Base-by-base conservation (phyloP, 2,329 filamentous ascomycete genomes). In the Trichoderma sp. region DNA sequence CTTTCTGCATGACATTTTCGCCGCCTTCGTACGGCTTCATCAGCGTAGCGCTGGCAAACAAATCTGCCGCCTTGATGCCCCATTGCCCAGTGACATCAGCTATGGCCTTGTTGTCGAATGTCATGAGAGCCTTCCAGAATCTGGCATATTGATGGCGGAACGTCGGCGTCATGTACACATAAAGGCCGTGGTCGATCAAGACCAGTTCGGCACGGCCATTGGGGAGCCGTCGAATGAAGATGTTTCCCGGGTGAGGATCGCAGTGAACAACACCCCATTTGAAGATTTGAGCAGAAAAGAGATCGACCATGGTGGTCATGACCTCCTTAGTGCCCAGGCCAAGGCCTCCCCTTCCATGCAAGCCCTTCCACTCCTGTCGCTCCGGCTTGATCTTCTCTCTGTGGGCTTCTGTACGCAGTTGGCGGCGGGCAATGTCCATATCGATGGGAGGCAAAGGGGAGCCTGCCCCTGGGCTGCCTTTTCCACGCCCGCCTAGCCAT, bases 211-310 rank as follows among this genome's bases (percentile, higher is more conserved):
- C 86, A 54, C 89, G 86, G n/a, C 95, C 95, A 54, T 86, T 90
- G 1, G 94, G 91, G 18, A 93, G 84, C 10, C 96, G 90, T 10
- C 96, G 91, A 76, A 98, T 91, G 81, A 99, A 97, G 78, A 98
- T 96, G 81, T 99, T 99, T 32, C 95, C 95, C 1, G 96, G 96
- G 77, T 99, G 96, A 11, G 96, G 96, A 78, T 99, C 96, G 81
- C 95, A 97, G 82, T 99, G 95, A 0, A 98, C 92, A 54, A 92
- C 87, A 14, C 96, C 96, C 92, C 93, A 98, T 72, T 97, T 90
- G 83, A 97, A 99, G 86, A 98, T 98, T 77, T 98, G 95, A 2
- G 93, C 94, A n/a, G 91, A 92, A 83, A 98, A 99, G 39, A 98
- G 86, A 78, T 97, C 95, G 60, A 97, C 88, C 89, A 98, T 97